Conservation (phyloP, 1,139 yeast species). For the Lodderomyces orthopsilosis region DNA sequence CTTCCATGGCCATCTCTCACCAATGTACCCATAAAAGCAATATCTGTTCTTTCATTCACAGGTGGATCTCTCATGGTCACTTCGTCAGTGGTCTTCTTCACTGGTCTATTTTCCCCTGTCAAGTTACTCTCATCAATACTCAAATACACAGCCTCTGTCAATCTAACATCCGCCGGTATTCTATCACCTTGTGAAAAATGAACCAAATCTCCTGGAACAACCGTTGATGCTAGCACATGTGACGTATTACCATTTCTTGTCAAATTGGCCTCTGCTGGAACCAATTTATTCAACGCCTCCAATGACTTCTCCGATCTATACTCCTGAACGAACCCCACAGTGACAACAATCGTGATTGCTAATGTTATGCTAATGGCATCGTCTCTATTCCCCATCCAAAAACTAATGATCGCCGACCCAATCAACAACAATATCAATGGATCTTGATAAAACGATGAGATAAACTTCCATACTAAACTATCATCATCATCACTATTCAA, state of each 20-base stretch:
- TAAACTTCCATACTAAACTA: conserved; percentile 61
- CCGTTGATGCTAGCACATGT: conserved; percentile 75
- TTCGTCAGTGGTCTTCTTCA: conserved; percentile 51
- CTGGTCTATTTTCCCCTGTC: conserved; percentile 93
- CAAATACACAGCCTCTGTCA: conserved; percentile 73
- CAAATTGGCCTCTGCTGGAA: conserved; percentile 90
- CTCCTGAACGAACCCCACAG: conserved; percentile 96
- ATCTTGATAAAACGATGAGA: conserved; percentile 80
- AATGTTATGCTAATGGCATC: conserved; percentile 88
- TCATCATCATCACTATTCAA: conserved; percentile 75
- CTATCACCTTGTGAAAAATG: conserved; percentile 89
- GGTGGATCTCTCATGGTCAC: conserved; percentile 35
- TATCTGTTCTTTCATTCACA: conserved; percentile 64
- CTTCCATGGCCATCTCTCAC: conserved; percentile 92
- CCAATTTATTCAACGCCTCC: conserved; percentile 85
- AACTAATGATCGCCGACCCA: conserved; percentile 82
- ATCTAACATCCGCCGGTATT: conserved; percentile 88
- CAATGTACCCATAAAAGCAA: conserved; percentile 94
- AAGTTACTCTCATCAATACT: conserved; percentile 87
- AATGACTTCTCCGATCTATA: conserved; percentile 90
- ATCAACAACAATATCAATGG: conserved; percentile 83
- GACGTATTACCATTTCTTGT: conserved; percentile 75
- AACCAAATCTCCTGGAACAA: conserved; percentile 94
- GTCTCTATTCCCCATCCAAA: conserved; percentile 88
- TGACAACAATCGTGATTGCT: conserved; percentile 85